Percentiles rank a stretch among this genome's conserved stretches.
phyloP scores from a whole-genome alignment of 2,329 filamentous ascomycete genomes.

The Emergomyces africanus region DNA sequence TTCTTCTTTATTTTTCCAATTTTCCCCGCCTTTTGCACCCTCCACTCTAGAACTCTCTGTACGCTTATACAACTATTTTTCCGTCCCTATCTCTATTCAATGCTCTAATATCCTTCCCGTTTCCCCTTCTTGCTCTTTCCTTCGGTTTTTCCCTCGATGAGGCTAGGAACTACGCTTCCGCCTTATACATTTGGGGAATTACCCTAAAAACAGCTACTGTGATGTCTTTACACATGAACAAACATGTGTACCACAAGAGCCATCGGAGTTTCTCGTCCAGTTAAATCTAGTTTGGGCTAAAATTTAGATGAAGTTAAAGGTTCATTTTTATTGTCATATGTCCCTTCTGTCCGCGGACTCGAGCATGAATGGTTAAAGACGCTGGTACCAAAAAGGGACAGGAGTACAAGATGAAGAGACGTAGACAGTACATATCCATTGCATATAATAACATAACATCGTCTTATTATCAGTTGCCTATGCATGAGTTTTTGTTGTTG shows the following conservation, averaged over 20 bases:
- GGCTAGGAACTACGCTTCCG: background rate
- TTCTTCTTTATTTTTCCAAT: background rate
- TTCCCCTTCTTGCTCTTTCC: background rate
- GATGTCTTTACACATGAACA: too few relatives aligned
- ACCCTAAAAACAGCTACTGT: background rate
- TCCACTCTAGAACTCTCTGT: background rate
- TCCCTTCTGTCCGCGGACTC: background rate
- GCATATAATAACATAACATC: background rate
- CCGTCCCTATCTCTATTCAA: background rate
- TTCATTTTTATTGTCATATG: background rate
- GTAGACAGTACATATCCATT: background rate
- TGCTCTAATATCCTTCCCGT: background rate
- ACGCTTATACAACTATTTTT: background rate
- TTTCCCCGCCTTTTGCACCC: background rate
- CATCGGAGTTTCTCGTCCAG: too few relatives aligned
- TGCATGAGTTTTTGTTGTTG: background rate
- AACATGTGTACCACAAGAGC: too few relatives aligned
- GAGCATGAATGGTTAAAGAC: too few relatives aligned
- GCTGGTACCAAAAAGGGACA: background rate
- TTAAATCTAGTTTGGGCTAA: background rate
- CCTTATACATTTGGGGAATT: background rate
- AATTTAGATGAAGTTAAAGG: background rate
- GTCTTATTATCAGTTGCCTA: background rate
- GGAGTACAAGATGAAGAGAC: background rate
- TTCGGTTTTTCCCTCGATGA: background rate